Base-by-base conservation (phyloP, 176 grass and related monocot genomes). In the Bothriochloa decipiens region DNA sequence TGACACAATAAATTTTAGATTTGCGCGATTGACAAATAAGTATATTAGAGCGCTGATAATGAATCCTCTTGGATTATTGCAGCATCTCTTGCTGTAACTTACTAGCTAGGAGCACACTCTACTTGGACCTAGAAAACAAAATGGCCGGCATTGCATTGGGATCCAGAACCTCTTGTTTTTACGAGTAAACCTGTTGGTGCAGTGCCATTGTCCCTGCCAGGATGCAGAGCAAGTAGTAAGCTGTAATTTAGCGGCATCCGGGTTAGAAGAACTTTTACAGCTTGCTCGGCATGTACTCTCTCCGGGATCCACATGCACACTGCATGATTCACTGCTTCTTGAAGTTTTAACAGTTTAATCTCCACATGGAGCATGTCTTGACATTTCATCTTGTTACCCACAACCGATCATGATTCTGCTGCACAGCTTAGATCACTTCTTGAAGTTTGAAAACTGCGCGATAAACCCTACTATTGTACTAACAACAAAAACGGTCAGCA, bases 261-360 rank as follows among this genome's bases (percentile, higher is more conserved):
- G 76, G 76, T 70, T 29, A 85, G 61, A 80, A 50, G 50, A 81
- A 81, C 75, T 76, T 70, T 76, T 81, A 88, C 81, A 79, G 87
- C 87, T 74, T 32, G 68, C 70, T 57, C 45, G 23, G 29, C 41
- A 22, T 35, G 68, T 32, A 78, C 36, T 63, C 20, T 33, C 78
- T 67, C 87, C 75, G 73, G 87, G 58, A 88, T 84, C 87, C 81
- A 88, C 81, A 84, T 80, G 80, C 85, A 55, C 68, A 55, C 68
- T 67, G 13, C 75, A n/a, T 81, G 87, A 89, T 69, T 83, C 61
- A 28, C 12, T 42, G 40, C 43, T 81, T 68, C 76, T 89, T 33
- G 82, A 46, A 79, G 70, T 89, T 81, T 89, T 81, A 32, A 70
- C 87, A 41, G 62, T 89, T 89, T 80, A 69, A 18, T 58, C 35